Conservation (phyloP, 345 rosid genomes). For the Salix caprea region DNA sequence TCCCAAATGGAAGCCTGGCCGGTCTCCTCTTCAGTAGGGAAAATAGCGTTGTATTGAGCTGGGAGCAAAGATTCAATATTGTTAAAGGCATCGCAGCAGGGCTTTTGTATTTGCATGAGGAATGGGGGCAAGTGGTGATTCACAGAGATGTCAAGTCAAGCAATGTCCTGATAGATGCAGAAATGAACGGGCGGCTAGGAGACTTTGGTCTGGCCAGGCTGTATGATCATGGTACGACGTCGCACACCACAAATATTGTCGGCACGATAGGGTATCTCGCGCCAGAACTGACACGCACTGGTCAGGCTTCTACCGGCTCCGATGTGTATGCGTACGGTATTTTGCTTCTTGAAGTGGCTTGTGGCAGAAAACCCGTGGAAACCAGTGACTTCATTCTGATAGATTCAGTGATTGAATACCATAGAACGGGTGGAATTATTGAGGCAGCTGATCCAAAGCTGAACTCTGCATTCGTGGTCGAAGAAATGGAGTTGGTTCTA, state of each 20-base stretch:
- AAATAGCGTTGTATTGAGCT: conserved; percentile 33
- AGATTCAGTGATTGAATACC: conserved; percentile 37
- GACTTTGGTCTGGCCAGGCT: conserved; percentile 84
- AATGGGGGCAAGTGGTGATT: conserved; percentile 69
- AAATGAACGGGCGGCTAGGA: conserved; percentile 60
- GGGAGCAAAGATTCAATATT: conserved; percentile 65
- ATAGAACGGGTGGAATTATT: conserved; percentile 27
- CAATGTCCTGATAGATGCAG: conserved; percentile 65
- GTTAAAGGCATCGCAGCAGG: conserved; percentile 67
- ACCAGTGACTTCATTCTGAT: conserved; percentile 24
- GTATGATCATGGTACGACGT: conserved; percentile 49
- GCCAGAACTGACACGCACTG: conserved; percentile 64
- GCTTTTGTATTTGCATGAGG: conserved; percentile 59
- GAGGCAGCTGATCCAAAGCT: conserved; percentile 47
- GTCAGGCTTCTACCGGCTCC: conserved; percentile 56
- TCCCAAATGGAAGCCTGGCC: conserved; percentile 70
- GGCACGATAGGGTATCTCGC: conserved; percentile 82
- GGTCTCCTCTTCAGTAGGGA: conserved; percentile 30
- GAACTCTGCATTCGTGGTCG: conserved; percentile 21
- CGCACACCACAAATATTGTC: conserved; percentile 53
- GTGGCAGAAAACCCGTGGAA: conserved; percentile 50
- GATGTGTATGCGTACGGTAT: conserved; percentile 70
- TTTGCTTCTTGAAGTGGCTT: conserved; percentile 58
- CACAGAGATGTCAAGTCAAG: conserved; percentile 77
- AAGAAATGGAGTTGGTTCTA: conserved; percentile 48